Percentiles rank a stretch among this genome's conserved stretches.
These are phyloP conservation scores for Mycena capillaripes DNA, from an alignment of 768 basidiomycete species.

Conservation along the genomic window DNA sequence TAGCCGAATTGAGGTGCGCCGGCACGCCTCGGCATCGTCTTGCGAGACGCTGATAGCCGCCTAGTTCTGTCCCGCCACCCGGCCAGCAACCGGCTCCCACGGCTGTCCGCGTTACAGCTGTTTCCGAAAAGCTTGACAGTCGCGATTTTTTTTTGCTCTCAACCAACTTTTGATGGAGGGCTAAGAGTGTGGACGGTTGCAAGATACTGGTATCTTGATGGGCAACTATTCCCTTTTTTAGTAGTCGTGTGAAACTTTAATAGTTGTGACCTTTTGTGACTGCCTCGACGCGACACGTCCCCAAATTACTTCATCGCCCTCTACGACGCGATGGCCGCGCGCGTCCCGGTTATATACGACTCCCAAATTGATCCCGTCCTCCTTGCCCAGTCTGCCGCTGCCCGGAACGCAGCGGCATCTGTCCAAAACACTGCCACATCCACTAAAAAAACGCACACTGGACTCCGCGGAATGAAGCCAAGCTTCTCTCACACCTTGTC, in stretches of 20 bases:
- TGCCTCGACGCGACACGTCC: conserved; percentile 5
- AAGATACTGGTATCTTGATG: conserved; percentile 1
- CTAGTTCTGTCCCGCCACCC: no score
- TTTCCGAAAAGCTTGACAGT: no score
- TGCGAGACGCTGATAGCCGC: no score
- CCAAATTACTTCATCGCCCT: background rate
- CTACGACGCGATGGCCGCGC: background rate
- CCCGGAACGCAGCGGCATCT: background rate
- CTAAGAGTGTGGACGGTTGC: background rate
- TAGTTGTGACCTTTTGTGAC: background rate
- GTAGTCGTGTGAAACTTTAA: background rate
- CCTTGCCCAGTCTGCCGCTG: background rate
- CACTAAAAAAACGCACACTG: background rate
- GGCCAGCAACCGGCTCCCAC: no score
- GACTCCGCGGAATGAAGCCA: background rate
- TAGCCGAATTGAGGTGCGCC: no score
- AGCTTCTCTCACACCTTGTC: background rate
- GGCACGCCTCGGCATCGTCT: no score
- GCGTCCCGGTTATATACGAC: background rate
- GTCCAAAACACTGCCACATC: background rate
- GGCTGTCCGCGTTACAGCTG: no score
- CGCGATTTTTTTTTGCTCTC: no score
- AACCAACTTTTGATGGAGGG: no score
- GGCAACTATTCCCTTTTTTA: background rate
- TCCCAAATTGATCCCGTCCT: background rate